Conservation (phyloP, 352 stramenopile genomes). For the Phytophthora sp. region DNA sequence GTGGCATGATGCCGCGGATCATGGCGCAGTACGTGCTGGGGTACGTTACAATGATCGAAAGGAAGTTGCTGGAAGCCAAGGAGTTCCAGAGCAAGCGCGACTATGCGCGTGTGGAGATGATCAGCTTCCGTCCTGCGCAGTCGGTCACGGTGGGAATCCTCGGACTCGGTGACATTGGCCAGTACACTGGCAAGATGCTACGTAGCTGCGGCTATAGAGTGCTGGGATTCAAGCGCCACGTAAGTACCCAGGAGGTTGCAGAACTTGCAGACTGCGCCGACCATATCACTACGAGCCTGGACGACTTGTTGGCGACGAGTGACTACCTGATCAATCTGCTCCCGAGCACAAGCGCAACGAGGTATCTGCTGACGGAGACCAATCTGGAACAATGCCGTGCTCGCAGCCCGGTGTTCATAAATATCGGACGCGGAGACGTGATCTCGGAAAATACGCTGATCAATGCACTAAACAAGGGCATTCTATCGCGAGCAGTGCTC, state of each 20-base stretch:
- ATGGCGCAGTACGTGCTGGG: conserved; percentile 56
- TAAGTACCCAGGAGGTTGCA: conserved; percentile 17
- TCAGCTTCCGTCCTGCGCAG: conserved; percentile 30
- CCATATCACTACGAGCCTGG: conserved; percentile 48
- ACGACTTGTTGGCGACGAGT: conserved; percentile 50
- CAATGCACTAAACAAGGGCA: conserved; percentile 58
- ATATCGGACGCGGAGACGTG: conserved; percentile 87
- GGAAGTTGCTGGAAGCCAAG: conserved; percentile 38
- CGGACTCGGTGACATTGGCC: conserved; percentile 56
- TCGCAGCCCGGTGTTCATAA: conserved; percentile 82
- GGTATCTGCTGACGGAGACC: conserved; percentile 58
- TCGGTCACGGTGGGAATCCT: conserved; percentile 55
- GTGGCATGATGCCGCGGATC: conserved; percentile 45
- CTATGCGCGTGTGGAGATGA: conserved; percentile 33
- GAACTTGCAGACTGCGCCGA: conserved; percentile 33
- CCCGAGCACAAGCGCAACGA: conserved; percentile 76
- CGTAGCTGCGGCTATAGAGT: conserved; percentile 54
- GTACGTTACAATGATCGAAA: conserved; percentile 46
- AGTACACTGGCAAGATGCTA: conserved; percentile 52
- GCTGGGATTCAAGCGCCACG: conserved; percentile 61
- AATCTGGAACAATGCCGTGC: conserved; percentile 48
- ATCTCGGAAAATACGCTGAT: conserved; percentile 68
- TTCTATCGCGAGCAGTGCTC: conserved; percentile 67
- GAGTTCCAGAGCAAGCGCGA: conserved; percentile 34
- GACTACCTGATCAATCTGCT: conserved; percentile 89